Evolutionary conservation across 2,329 filamentous ascomycete genomes (phyloP), one percentile per base, ranked within the genome.

Genomic region (Calonectria henricotiae): DNA sequence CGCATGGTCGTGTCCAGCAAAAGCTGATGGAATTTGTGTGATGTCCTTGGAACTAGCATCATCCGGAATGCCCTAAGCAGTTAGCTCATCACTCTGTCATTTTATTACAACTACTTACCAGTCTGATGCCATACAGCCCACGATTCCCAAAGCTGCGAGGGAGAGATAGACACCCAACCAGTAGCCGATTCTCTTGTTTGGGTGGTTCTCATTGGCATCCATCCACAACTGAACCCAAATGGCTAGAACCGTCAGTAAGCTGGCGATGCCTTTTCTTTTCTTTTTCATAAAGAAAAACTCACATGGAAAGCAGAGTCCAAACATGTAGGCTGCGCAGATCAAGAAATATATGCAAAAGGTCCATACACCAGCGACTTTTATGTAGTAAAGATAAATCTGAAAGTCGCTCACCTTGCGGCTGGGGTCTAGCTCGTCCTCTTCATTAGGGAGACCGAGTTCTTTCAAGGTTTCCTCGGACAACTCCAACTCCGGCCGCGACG

Each of bases 201-300:
- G 49, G 30, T 55, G 49, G 7, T 23, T 3, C 13, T 55, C 30
- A 23, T 55, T 55, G 4, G 49, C 30, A 37, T 37, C 9, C 3
- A 30, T 55, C 49, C 49, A 55, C 49, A 8, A 55, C 11, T 55
- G 49, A 6, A 55, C n/a, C 49, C 49, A 55, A 11, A 55, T 55
- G 17, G 49, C 49, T 55, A 11, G 9, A 37, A 30, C 15, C 15
- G 30, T 55, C 17, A 55, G n/a, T 11, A 37, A 5, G 8, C 30
- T 23, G 5, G 11, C 5, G 4, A 1, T 3, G 20, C 20, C 20
- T 8, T 54, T 35, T 54, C 5, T 12, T 6, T n/a, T 5, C 20
- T 20, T 8, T 54, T 35, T 54, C 5, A 5, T 6, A 9, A 2
- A 37, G 20, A n/a, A 15, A 23, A 20, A 13, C 32, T 20, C 35